Percentiles rank a stretch among this genome's conserved stretches.
Conservation (phyloP, 352 stramenopile genomes). For the Globisporangium recalcitrans region DNA sequence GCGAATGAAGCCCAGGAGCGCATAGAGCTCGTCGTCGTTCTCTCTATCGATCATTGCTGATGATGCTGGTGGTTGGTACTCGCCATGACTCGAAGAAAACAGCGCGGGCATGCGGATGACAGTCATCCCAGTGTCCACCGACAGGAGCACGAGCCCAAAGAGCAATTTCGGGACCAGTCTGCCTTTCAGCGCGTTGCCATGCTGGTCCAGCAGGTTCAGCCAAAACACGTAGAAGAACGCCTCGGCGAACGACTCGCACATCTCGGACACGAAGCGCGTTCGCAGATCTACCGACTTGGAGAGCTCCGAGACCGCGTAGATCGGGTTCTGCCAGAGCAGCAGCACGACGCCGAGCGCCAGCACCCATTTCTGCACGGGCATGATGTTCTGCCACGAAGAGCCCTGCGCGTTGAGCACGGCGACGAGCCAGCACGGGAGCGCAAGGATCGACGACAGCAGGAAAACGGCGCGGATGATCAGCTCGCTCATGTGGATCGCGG, state of each 20-base stretch:
- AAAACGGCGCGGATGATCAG: slow-evolving; percentile 55
- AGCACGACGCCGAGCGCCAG: slow-evolving; percentile 63
- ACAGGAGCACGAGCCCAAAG: slow-evolving; percentile 43
- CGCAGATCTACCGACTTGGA: slow-evolving; percentile 46
- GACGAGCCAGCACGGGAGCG: slow-evolving; percentile 70
- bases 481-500: slow-evolving; percentile 61
- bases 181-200: slow-evolving; percentile 19
- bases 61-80: not conserved
- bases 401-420: slow-evolving; percentile 48
- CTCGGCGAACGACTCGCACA: slow-evolving; percentile 65
- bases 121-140: slow-evolving; percentile 53
- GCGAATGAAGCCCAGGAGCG: slow-evolving; percentile 57
- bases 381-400: slow-evolving; percentile 42
- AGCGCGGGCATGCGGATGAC: slow-evolving; percentile 59
- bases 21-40: slow-evolving; percentile 48
- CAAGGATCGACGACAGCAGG: slow-evolving; percentile 54
- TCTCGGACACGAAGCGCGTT: slow-evolving; percentile 60
- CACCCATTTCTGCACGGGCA: slow-evolving; percentile 72
- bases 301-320: slow-evolving; percentile 60
- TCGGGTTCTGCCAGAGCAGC: slow-evolving; percentile 80
- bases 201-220: slow-evolving; percentile 78
- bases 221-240: slow-evolving; percentile 78
- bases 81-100: slow-evolving; percentile 18
- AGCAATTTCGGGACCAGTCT: slow-evolving; percentile 26
- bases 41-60: slow-evolving; percentile 12